Percentiles rank a stretch among this genome's conserved stretches.
phyloP scores from a whole-genome alignment of 345 rosid genomes.

The Boechera stricta region DNA sequence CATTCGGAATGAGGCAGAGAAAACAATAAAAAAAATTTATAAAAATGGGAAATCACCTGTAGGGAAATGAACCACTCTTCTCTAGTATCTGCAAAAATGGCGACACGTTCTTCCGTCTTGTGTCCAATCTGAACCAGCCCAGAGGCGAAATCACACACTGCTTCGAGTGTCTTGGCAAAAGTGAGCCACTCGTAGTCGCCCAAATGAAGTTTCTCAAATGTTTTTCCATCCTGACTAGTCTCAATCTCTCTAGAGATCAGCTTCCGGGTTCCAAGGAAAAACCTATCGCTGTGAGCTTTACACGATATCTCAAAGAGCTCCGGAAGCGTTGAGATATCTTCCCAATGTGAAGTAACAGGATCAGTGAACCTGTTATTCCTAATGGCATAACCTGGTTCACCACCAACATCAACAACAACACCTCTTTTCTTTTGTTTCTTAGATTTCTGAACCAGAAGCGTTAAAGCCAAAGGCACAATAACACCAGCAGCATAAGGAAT shows the following conservation, averaged over 20 bases:
- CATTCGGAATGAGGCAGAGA: not conserved
- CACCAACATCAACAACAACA: slow-evolving; percentile 77
- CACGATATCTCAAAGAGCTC: slow-evolving; percentile 89
- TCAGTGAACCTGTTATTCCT: slow-evolving; percentile 61
- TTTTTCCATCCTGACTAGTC: slow-evolving; percentile 64
- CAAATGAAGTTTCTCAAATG: slow-evolving; percentile 92
- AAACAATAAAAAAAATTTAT: not conserved
- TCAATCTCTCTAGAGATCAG: slow-evolving; percentile 71
- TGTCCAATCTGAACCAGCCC: slow-evolving; percentile 84
- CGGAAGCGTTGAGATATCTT: slow-evolving; percentile 77
- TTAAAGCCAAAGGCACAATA: slow-evolving; percentile 72
- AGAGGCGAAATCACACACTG: slow-evolving; percentile 77
- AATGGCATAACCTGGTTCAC: slow-evolving; percentile 78
- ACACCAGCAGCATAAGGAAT: slow-evolving; percentile 74
- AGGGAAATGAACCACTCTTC: slow-evolving; percentile 94
- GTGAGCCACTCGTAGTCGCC: slow-evolving; percentile 93
- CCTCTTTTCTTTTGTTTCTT: slow-evolving; percentile 77
- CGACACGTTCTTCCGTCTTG: slow-evolving; percentile 72
- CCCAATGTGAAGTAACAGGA: slow-evolving; percentile 74
- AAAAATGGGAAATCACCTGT: slow-evolving; percentile 62
- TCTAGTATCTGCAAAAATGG: slow-evolving; percentile 94
- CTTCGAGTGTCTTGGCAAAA: slow-evolving; percentile 64
- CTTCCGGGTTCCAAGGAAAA: slow-evolving; percentile 79
- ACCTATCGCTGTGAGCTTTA: slow-evolving; percentile 56
- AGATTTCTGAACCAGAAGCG: slow-evolving; percentile 63